Evolutionary conservation across 148 eudicot genomes (phyloP), one percentile per base, ranked within the genome.

Genomic region (Chenopodium suecicum): DNA sequence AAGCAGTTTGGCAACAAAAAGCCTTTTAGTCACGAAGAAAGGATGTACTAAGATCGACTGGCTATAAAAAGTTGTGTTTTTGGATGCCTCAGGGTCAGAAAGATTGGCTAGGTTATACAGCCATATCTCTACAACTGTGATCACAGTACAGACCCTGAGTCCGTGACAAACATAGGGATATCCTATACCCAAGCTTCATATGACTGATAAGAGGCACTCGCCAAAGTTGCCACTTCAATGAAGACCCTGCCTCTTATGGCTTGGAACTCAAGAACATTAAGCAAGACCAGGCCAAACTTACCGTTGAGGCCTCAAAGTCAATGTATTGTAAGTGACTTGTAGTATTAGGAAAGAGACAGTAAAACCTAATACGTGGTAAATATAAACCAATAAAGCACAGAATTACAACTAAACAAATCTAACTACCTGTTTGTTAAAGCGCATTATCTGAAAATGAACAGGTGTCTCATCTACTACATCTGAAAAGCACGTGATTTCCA

Each of bases 391-490:
- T 34, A 8, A 70, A 34, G 48, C 29, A 9, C 56, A 41, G 65
- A 37, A 0, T 2, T 70, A 32, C 31, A 69, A 10, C 34, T 54
- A 56, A 13, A 74, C 31, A 41, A 52, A 79, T 17, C 44, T 20
- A 19, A 27, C 67, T 63, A 87, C 89, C 89, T 87, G 89, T 79
- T 84, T 87, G 19, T 64, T 44, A 41, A 87, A 85, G 23, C 79
- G 81, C 41, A 84, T 79, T 29, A 87, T 87, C 85, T 87, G 89
- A 80, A 87, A 84, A 78, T 87, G 75, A 37, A 87, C 68, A 17
- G 87, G 73, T 29, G 80, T 64, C 46, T 80, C 86, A 34, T 87
- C 84, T 56, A 80, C 27, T n/a, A 73, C 56, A 50, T 87, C 85
- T 0, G 80, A 73, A 66, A 84, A 87, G 50, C 83, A 84, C 60